Base-by-base conservation (phyloP, 2,329 filamentous ascomycete genomes). In the Rasamsonia emersonii region DNA sequence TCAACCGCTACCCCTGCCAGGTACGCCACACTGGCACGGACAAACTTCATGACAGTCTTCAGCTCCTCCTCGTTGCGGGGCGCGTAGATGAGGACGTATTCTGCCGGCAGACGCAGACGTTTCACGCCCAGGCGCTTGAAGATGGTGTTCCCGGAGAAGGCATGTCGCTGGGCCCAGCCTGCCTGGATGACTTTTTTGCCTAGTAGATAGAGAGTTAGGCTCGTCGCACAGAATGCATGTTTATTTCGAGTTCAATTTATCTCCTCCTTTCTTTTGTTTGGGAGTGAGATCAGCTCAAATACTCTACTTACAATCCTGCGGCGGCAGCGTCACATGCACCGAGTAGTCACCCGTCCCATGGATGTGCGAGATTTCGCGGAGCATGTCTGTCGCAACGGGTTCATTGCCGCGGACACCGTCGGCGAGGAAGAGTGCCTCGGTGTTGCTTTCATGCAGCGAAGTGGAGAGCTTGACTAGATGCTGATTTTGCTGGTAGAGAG, bases 11-110 rank as follows among this genome's bases (percentile, higher is more conserved):
- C n/a, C n/a, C n/a, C n/a, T n/a, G n/a, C n/a, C n/a, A n/a, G n/a
- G n/a, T n/a, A n/a, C n/a, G n/a, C n/a, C 14, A 79, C 74, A 3
- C 79, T 81, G 3, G 84, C 83, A 43, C 77, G 73, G 35, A 91
- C 75, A 43, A 93, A 82, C 42, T 67, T 64, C 53, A 75, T 71
- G 3, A 88, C 71, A 30, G 76, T 68, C 32, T 73, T 67, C 16
- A 91, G 56, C 53, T 93, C 84, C 16, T 70, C 67, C 36, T 76
- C 69, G 41, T 77, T 68, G 47, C 82, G 64, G 2, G 86, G 85
- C 11, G 85, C 82, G 59, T 93, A 93, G 4, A 93, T 67, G 75
- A 93, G 78, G 36, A 85, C 66, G 55, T 93, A 93, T 24, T 81
- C 79, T 3, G 68, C 62, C 0, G 84, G 82, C 34, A 91, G 68